Conservation (phyloP, 306 rosid genomes). For the Vachellia collinsii region DNA sequence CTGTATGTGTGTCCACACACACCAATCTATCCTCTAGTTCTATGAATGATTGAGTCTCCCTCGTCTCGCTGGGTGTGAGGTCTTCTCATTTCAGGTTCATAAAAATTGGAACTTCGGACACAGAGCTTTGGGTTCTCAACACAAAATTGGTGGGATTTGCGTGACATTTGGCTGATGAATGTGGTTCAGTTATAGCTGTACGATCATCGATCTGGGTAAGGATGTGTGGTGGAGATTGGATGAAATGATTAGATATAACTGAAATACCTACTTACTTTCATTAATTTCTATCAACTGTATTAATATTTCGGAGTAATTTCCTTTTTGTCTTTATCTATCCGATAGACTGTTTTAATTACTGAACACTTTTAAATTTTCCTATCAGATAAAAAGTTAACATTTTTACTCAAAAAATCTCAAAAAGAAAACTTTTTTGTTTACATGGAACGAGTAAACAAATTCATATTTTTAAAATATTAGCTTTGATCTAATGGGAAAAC, state of each 20-base stretch:
- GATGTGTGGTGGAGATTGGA: slow-evolving; percentile 30
- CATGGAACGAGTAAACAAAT: not conserved
- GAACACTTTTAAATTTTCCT: not conserved
- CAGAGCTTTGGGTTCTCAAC: slow-evolving; percentile 4
- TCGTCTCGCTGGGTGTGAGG: not conserved
- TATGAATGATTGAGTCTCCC: slow-evolving; percentile 8
- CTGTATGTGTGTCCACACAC: not conserved
- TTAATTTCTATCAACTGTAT: not conserved
- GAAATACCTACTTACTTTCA: slow-evolving; percentile 5
- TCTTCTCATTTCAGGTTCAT: slow-evolving; percentile 19
- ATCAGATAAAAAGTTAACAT: not conserved
- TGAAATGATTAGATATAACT: slow-evolving; percentile 15
- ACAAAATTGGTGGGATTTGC: slow-evolving; percentile 39
- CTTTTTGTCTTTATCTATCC: not conserved
- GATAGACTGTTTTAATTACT: not conserved
- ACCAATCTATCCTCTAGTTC: slow-evolving; percentile 2
- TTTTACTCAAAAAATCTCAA: not conserved
- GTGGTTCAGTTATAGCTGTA: slow-evolving; percentile 27
- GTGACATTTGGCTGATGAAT: slow-evolving; percentile 15
- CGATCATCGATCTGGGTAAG: not conserved
- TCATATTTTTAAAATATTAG: not conserved
- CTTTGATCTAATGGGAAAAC: not conserved
- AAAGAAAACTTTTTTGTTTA: not conserved
- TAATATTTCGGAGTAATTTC: not conserved
- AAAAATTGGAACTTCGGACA: slow-evolving; percentile 28